Evolutionary conservation across 2,329 filamentous ascomycete genomes (phyloP), one percentile per base, ranked within the genome.

Genomic region (Didymella lethalis): DNA sequence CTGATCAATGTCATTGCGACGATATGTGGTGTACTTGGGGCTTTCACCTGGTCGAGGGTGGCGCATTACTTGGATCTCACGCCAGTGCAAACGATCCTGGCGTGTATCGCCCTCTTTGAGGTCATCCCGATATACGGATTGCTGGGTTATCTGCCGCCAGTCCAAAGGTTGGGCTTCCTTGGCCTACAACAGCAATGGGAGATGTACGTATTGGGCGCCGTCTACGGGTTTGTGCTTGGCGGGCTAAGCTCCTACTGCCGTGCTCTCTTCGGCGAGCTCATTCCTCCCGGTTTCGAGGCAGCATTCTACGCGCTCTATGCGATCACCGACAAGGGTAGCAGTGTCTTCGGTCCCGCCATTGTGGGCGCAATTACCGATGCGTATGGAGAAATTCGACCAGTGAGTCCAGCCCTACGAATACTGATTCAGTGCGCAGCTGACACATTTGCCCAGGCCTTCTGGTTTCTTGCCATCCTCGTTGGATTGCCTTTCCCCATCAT

Each of bases 291-390:
- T 4, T 96, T 90, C 29, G 95, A 99, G 78, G 93, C 95, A 0
- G 93, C 94, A 0, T 99, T 99, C 74, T 99, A 96, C 74, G 93
- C 94, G 0, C 83, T 99, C 1, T 99, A 98, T 74, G 95, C 95
- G 34, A 97, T 98, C 64, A 98, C 95, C 1, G 95, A 99, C 76
- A 99, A 99, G 77, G 93, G 94, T 0, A 95, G 91, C 23, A 96
- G 91, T 73, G 84, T 98, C 2, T 97, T 99, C 76, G 95, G 95
- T 0, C 95, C 95, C 0, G 90, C 92, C 0, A 94, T 99, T 73
- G 95, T 99, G 0, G 95, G 93, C 1, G 87, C 88, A 12, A 97
- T 99, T 64, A 97, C 95, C 12, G 93, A 98, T 77, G 86, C 75
- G 3, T 80, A 77, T 46, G 81, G 81, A 6, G 79, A 81, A 54